phyloP scores from a whole-genome alignment of 1,284 basidiomycete genomes.

The Irpex sp. region DNA sequence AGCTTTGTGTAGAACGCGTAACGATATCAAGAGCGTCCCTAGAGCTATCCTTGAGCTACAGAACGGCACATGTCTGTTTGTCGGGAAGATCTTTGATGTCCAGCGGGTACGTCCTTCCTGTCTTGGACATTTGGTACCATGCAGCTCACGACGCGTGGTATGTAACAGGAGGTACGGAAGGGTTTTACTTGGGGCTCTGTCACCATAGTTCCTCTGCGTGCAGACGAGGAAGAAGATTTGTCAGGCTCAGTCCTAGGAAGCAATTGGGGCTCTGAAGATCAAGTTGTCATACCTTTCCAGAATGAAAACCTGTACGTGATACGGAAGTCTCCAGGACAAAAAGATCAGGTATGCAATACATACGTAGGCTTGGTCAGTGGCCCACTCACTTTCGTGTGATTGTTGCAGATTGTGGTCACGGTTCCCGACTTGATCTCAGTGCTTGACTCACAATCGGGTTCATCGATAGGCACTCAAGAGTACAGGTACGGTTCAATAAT shows the following conservation, averaged over 20 bases:
- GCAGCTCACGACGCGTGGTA: neutral
- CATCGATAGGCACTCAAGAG: constrained; percentile 48
- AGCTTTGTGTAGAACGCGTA: constrained; percentile 23
- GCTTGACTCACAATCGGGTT: constrained; percentile 51
- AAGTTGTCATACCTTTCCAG: constrained; percentile 47
- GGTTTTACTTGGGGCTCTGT: constrained; percentile 43
- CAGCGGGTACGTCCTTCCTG: constrained; percentile 26
- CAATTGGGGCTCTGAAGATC: constrained; percentile 20
- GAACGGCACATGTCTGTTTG: constrained; percentile 48
- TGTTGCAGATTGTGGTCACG: constrained; percentile 33
- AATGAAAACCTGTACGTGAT: constrained; percentile 54
- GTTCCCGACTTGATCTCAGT: constrained; percentile 59
- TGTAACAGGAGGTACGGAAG: constrained; percentile 25
- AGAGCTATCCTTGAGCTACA: constrained; percentile 44
- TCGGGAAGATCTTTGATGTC: constrained; percentile 52
- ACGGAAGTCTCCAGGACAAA: constrained; percentile 31
- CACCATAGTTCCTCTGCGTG: constrained; percentile 38
- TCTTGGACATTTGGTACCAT: neutral
- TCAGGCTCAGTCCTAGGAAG: constrained; percentile 8
- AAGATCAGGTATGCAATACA: constrained; percentile 22
- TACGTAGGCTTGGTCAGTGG: neutral
- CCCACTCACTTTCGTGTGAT: neutral
- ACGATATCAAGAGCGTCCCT: constrained; percentile 42
- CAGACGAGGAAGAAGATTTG: constrained; percentile 43
- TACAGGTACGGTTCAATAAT: constrained; percentile 22